Evolutionary conservation across 164 flowering plant genomes (phyloP), one percentile per base, ranked within the genome.

Genomic region (Platanus orientalis): DNA sequence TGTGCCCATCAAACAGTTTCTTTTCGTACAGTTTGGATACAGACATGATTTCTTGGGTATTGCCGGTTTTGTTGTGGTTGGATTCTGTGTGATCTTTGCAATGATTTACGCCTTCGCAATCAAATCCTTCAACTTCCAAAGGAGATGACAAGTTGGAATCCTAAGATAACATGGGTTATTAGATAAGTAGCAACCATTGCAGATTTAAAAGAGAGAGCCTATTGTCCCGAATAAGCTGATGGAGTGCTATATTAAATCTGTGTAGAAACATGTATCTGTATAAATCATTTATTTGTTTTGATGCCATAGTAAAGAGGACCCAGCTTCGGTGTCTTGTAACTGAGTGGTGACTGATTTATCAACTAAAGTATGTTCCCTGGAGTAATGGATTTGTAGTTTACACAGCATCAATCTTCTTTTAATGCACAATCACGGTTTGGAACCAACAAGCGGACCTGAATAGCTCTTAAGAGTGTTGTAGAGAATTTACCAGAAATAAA

Each of bases 51-150:
- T 83, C 62, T 54, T 94, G 74, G 84, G 78, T 44, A 14, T 86
- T 55, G 82, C 89, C 26, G 92, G 82, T 26, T 13, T 82, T 27
- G 75, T 82, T 73, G 96, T 91, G 59, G 80, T 80, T 42, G 71
- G 79, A 16, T 94, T 94, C 65, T 77, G 84, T 57, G 27, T 81
- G 28, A 12, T 91, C 23, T 94, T 91, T 67, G 88, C 92, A 1
- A 63, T 84, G 42, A 79, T 86, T 55, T 94, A 86, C 59, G 96
- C 96, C 21, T 83, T 74, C 54, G 89, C 99, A 49, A 84, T 91
- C 39, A 94, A 83, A 70, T 70, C 83, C 61, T 86, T 89, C 75
- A 91, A 89, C 78, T 94, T 94, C 81, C 96, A 83, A 61, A 91
- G 73, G 78, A 84, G 97, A 73, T 90, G 76, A 83, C 26, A 59